phyloP scores from a whole-genome alignment of 2,329 filamentous ascomycete genomes.

The Fusarium denticulatum region DNA sequence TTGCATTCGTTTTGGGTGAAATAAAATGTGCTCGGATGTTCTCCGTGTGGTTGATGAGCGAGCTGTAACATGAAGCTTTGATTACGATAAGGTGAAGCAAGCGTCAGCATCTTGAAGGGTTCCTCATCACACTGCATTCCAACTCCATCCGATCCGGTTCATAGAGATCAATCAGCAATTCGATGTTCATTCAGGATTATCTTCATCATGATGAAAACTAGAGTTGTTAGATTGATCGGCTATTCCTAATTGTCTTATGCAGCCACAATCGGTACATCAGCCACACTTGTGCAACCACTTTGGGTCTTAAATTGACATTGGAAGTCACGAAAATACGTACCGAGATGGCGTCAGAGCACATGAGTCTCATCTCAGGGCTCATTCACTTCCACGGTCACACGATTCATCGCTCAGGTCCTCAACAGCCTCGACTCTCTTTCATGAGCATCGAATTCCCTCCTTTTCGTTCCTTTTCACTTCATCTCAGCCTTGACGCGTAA shows the following conservation, averaged over 20 bases:
- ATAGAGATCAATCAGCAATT: not conserved
- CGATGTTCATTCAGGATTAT: not conserved
- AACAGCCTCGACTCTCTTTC: not conserved
- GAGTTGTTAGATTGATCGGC: slow-evolving; percentile 5
- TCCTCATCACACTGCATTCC: not conserved
- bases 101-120: not conserved
- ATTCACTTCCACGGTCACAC: slow-evolving; percentile 20
- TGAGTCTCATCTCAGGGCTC: slow-evolving; percentile 10
- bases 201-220: not conserved
- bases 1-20: not conserved
- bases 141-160: not conserved
- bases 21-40: slow-evolving; percentile 19
- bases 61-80: not conserved
- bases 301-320: not conserved
- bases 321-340: slow-evolving; percentile 17
- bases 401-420: not conserved
- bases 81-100: not conserved
- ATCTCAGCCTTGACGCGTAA: not conserved
- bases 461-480: not conserved
- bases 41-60: slow-evolving; percentile 18
- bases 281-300: slow-evolving; percentile 25
- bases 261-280: slow-evolving; percentile 33
- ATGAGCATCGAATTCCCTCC: not conserved
- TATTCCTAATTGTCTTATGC: slow-evolving; percentile 17
- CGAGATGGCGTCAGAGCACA: slow-evolving; percentile 36